These are phyloP conservation scores for Coemansia sp. DNA, from an alignment of 192 early-diverging fungal species.

Conservation along the genomic window DNA sequence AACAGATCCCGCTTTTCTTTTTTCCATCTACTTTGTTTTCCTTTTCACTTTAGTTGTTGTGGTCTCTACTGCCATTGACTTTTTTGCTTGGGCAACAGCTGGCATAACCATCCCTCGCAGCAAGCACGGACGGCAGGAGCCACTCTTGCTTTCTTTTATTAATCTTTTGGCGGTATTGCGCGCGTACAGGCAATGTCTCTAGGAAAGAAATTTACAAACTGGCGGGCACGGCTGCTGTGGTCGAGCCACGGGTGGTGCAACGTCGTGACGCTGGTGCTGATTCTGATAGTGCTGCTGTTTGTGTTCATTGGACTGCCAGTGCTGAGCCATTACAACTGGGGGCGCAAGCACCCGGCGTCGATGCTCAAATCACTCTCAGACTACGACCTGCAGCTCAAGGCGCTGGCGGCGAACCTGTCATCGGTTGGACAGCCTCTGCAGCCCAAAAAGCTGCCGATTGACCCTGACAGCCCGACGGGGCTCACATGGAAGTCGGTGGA, in stretches of 20 bases:
- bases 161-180: no score
- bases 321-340: conserved; percentile 51
- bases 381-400: conserved; percentile 31
- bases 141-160: no score
- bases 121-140: no score
- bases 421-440: conserved; percentile 43
- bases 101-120: not conserved
- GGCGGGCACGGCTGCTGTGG: conserved; percentile 46
- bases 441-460: conserved; percentile 40
- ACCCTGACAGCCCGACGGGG: conserved; percentile 45
- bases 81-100: not conserved
- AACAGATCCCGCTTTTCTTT: not conserved
- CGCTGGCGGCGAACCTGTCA: conserved; percentile 24
- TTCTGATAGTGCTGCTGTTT: conserved; percentile 46
- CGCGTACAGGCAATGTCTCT: conserved; percentile 16
- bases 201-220: conserved; percentile 36
- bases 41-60: conserved; percentile 7
- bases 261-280: conserved; percentile 42
- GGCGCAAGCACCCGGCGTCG: conserved; percentile 18
- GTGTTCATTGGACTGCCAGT: conserved; percentile 52
- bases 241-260: conserved; percentile 56
- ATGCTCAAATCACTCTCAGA: conserved; percentile 25
- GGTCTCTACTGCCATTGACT: not conserved
- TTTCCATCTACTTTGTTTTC: not conserved
- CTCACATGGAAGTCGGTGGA: conserved; percentile 44